Evolutionary conservation across 2,329 filamentous ascomycete species (phyloP).

Genomic region (Fusarium sp.): DNA sequence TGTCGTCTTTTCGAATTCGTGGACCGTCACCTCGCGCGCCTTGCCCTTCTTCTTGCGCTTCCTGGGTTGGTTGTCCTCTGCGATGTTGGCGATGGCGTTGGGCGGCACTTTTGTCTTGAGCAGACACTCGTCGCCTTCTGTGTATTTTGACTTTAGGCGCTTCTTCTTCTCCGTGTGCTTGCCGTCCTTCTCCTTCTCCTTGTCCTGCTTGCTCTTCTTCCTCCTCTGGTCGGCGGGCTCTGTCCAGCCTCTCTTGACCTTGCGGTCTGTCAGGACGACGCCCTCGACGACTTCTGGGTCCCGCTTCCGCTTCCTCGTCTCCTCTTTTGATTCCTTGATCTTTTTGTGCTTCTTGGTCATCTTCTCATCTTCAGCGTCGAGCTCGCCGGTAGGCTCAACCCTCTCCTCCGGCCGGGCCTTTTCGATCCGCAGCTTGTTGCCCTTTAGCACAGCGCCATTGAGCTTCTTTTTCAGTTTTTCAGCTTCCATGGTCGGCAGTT

Average conservation of each 20-base stretch:
- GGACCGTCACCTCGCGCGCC: conserved; percentile 72
- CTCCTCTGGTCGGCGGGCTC: conserved; percentile 66
- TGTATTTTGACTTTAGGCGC: conserved; percentile 79
- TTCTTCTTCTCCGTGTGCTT: conserved; percentile 68
- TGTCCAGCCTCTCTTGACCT: conserved; percentile 91
- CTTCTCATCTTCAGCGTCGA: conserved; percentile 47
- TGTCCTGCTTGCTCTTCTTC: conserved; percentile 61
- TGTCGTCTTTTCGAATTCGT: conserved; percentile 88
- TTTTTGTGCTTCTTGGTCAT: conserved; percentile 50
- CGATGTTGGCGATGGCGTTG: conserved; percentile 56
- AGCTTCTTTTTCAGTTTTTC: conserved; percentile 93
- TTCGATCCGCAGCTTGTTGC: conserved; percentile 85
- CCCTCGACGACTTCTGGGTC: conserved; percentile 68
- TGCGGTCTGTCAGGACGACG: conserved; percentile 77
- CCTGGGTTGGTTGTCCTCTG: conserved; percentile 57
- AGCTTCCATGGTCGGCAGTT: conserved; percentile 82
- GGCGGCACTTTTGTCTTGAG: conserved; percentile 81
- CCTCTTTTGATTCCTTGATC: conserved; percentile 52
- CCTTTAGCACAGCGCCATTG: conserved; percentile 85
- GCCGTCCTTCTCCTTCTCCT: conserved; percentile 58
- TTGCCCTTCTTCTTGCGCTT: conserved; percentile 68
- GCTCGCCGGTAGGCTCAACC: conserved; percentile 49
- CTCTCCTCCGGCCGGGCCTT: conserved; percentile 72
- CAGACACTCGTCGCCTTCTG: conserved; percentile 81
- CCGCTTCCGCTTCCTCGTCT: conserved; percentile 62